Percentiles rank a stretch among this genome's conserved stretches.
Evolutionary conservation across 2,329 filamentous ascomycete genomes (phyloP).

Genomic region (Pyrenochaeta sp.): DNA sequence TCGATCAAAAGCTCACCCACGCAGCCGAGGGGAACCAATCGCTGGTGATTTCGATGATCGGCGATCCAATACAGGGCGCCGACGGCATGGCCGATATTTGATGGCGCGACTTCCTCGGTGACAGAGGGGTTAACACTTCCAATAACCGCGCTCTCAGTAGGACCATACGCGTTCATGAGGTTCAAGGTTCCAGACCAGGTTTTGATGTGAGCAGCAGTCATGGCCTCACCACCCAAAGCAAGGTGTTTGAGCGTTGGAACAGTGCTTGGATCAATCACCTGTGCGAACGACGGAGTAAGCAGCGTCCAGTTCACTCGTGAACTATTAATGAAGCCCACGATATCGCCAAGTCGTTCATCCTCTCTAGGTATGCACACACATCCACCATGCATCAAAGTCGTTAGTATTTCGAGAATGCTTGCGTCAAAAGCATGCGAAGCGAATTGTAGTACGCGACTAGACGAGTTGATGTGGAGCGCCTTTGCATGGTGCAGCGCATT

Average conservation of each 20-base stretch:
- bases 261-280: slow-evolving; percentile 38
- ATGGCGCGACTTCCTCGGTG: slow-evolving; percentile 15
- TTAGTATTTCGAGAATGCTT: slow-evolving; percentile 54
- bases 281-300: slow-evolving; percentile 51
- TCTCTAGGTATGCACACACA: slow-evolving; percentile 57
- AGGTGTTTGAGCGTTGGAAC: slow-evolving; percentile 51
- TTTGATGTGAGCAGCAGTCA: slow-evolving; percentile 45
- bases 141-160: slow-evolving; percentile 18
- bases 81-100: slow-evolving; percentile 5
- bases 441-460: slow-evolving; percentile 60
- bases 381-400: slow-evolving; percentile 54
- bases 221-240: slow-evolving; percentile 50
- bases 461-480: background rate
- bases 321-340: slow-evolving; percentile 45
- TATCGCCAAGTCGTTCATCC: slow-evolving; percentile 53
- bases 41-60: slow-evolving; percentile 11
- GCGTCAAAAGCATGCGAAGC: slow-evolving; percentile 54
- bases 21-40: slow-evolving; percentile 13
- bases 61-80: slow-evolving; percentile 4
- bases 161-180: slow-evolving; percentile 19
- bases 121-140: slow-evolving; percentile 9
- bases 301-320: slow-evolving; percentile 50
- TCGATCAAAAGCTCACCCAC: slow-evolving; percentile 64
- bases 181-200: slow-evolving; percentile 42
- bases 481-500: background rate